Evolutionary conservation across 1,284 basidiomycete genomes (phyloP).

Genomic region (Apiotrichum porosum): DNA sequence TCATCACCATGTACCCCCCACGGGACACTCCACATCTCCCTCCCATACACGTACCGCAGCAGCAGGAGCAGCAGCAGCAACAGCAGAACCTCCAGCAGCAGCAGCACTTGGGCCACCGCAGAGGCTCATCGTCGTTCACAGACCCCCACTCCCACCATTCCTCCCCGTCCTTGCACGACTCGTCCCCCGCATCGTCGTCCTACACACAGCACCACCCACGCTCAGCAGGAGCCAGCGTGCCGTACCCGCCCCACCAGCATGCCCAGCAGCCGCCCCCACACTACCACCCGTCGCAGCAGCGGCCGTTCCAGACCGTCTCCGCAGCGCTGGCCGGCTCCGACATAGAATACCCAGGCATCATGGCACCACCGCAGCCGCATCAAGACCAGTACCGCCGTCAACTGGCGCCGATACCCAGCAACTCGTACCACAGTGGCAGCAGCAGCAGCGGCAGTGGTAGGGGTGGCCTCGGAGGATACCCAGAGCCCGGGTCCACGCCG

Average conservation of each 20-base stretch:
- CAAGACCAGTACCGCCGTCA: neutral
- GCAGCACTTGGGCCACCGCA: too few species aligned
- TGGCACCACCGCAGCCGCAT: constrained; percentile 6
- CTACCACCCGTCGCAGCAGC: too few species aligned
- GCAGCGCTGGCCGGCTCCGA: constrained; percentile 12
- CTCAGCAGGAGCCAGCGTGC: too few species aligned
- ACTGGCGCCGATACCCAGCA: neutral
- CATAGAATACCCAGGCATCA: constrained; percentile 15
- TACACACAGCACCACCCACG: too few species aligned
- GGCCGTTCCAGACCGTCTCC: constrained; percentile 8
- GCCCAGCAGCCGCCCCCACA: too few species aligned
- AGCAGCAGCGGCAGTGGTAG: neutral
- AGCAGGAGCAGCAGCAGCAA: too few species aligned
- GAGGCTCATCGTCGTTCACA: too few species aligned
- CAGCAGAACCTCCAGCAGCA: too few species aligned
- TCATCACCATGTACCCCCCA: neutral
- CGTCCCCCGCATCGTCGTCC: neutral
- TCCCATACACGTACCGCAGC: neutral
- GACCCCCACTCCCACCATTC: too few species aligned
- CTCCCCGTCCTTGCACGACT: constrained; percentile 1
- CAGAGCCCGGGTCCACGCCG: neutral
- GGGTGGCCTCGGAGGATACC: too few species aligned
- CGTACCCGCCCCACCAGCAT: too few species aligned
- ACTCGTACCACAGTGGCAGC: neutral
- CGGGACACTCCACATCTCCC: neutral